Conservation (phyloP, 805 yeast genomes). For the Alloascoidea africana region DNA sequence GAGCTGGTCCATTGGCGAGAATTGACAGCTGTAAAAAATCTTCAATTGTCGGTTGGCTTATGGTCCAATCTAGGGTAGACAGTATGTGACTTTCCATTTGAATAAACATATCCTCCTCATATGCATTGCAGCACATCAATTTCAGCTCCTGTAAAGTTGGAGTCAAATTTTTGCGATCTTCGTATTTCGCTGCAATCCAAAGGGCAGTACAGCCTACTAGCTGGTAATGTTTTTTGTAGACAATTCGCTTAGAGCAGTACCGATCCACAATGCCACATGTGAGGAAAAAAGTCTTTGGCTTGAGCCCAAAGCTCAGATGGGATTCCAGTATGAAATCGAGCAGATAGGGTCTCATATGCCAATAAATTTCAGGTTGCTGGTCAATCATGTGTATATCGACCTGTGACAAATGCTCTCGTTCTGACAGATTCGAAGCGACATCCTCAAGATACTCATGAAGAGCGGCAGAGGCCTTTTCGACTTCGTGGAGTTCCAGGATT, state of each 20-base stretch:
- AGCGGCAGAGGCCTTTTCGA: background rate
- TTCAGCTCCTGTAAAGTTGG: constrained; percentile 64
- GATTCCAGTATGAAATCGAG: constrained; percentile 67
- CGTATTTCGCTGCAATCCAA: constrained; percentile 85
- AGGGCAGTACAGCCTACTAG: constrained; percentile 82
- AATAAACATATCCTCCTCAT: constrained; percentile 42
- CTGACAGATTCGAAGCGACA: background rate
- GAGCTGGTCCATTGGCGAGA: background rate
- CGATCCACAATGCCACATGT: constrained; percentile 74
- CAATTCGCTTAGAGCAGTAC: constrained; percentile 78
- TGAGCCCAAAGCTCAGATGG: constrained; percentile 43
- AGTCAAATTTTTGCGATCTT: constrained; percentile 57
- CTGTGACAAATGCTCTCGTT: constrained; percentile 12
- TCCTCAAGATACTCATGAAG: background rate
- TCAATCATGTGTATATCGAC: constrained; percentile 54
- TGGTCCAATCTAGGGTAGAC: constrained; percentile 56
- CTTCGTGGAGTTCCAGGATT: background rate
- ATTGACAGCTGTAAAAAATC: constrained; percentile 22
- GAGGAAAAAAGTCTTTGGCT: constrained; percentile 50
- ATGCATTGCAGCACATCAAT: constrained; percentile 52
- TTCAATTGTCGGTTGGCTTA: constrained; percentile 45
- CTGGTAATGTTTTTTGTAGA: constrained; percentile 75
- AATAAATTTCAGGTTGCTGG: constrained; percentile 78
- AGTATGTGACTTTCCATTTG: constrained; percentile 72
- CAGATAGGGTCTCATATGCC: constrained; percentile 56